Evolutionary conservation across 2,329 filamentous ascomycete species (phyloP), one percentile per base, ranked within the genome.

Genomic region (Diaporthe vexans): DNA sequence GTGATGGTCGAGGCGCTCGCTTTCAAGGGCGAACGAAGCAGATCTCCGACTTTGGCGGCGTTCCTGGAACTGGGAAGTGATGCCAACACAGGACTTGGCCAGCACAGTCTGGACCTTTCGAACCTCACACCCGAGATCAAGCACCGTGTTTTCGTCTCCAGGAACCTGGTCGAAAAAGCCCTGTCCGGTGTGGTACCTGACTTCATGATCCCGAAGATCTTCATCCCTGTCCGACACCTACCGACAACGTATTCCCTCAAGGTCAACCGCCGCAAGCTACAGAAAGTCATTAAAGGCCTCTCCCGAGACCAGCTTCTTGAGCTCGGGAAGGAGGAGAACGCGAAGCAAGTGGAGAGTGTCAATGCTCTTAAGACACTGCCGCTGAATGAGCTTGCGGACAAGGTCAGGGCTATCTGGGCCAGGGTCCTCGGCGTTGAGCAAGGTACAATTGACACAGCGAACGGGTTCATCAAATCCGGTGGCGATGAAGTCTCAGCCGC

Each of bases 181-280:
- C 78, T 89, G 63, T 80, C 83, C 61, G 81, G 82, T 56, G 73
- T 77, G 2, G 80, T 87, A 4, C 82, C 86, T 0, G 77, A 79
- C 1, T 81, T 85, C 68, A 85, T 85, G 78, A 81, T 88, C n/a
- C 88, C 88, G 0, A 81, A 83, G 0, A 81, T 86, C 3, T 89
- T 87, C 65, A 83, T 90, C 3, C 88, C 88, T 0, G 80, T 90
- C 29, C 83, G 83, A 59, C 78, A 82, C 15, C 82, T 90, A 26
- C 88, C 88, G 0, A 78, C 89, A 29, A 89, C 87, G 0, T 81
- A 84, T 0, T 87, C 87, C 0, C 82, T 89, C 70, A 88, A 90
- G 76, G 83, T 89, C 54, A 86, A 89, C 76, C 83, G 87, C 1
- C 81, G 84, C 24, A 85, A 85, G 70, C 83, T 90, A 10, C 85